phyloP scores from a whole-genome alignment of 768 basidiomycete species.

The Kwoniella mangroviensis region DNA sequence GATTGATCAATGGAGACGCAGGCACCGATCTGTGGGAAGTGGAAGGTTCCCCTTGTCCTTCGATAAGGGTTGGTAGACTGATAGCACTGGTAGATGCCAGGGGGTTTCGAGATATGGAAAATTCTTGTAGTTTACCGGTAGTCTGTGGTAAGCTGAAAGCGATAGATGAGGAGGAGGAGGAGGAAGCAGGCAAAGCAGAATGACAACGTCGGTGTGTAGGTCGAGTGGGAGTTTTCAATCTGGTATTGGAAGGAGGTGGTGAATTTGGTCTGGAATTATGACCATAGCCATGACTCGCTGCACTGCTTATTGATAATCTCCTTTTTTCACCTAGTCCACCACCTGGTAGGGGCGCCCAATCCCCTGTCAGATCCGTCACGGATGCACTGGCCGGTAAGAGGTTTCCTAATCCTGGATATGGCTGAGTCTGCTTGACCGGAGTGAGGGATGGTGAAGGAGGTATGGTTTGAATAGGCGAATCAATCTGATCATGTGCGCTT shows the following conservation, averaged over 20 bases:
- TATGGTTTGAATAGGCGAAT: background rate
- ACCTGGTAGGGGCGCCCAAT: slow-evolving; percentile 25
- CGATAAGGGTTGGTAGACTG: slow-evolving; percentile 33
- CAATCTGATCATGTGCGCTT: background rate
- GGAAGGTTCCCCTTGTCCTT: slow-evolving; percentile 9
- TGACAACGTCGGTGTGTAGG: slow-evolving; percentile 28
- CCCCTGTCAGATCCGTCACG: slow-evolving; percentile 12
- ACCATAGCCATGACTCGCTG: background rate
- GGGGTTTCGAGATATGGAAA: slow-evolving; percentile 27
- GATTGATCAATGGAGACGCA: slow-evolving; percentile 21
- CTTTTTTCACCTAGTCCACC: slow-evolving; percentile 16
- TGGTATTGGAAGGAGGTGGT: background rate
- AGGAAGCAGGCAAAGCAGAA: slow-evolving; percentile 18
- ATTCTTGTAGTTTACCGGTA: slow-evolving; percentile 28
- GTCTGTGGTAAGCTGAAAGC: slow-evolving; percentile 1
- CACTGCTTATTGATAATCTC: slow-evolving; percentile 15
- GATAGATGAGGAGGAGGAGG: background rate
- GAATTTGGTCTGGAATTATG: background rate
- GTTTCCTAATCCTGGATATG: background rate
- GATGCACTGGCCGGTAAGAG: slow-evolving; percentile 20
- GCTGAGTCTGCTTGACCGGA: background rate
- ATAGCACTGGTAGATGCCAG: slow-evolving; percentile 35
- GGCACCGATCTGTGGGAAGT: slow-evolving; percentile 12
- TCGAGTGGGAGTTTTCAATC: slow-evolving; percentile 19
- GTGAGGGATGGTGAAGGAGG: background rate